phyloP scores from a whole-genome alignment of 805 yeast genomes.

The Suhomyces kilbournensis region DNA sequence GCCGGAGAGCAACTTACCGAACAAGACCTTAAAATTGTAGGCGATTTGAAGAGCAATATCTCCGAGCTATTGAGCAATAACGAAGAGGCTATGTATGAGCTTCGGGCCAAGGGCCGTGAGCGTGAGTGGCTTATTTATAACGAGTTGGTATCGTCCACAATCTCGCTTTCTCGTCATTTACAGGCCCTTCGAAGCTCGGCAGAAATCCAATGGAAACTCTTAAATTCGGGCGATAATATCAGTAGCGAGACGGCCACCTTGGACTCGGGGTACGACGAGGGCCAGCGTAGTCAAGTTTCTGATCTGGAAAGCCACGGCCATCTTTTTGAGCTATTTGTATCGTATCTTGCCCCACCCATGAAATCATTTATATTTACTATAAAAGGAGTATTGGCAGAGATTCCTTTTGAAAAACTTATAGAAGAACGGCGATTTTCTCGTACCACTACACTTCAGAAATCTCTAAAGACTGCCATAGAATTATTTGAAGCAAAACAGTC shows the following conservation, averaged over 20 bases:
- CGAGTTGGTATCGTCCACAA: slow-evolving; percentile 50
- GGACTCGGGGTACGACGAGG: background rate
- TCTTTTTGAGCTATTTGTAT: slow-evolving; percentile 63
- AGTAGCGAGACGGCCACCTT: background rate
- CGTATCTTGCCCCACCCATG: slow-evolving; percentile 69
- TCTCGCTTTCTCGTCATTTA: slow-evolving; percentile 51
- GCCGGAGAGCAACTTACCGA: slow-evolving; percentile 44
- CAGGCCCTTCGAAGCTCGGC: slow-evolving; percentile 69
- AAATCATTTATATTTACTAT: slow-evolving; percentile 64
- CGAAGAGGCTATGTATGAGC: slow-evolving; percentile 63
- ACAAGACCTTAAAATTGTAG: slow-evolving; percentile 36
- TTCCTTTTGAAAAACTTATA: slow-evolving; percentile 48
- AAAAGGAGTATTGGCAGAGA: slow-evolving; percentile 54
- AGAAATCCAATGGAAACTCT: slow-evolving; percentile 60
- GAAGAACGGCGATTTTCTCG: slow-evolving; percentile 32
- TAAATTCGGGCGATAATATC: slow-evolving; percentile 22
- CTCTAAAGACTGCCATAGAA: slow-evolving; percentile 50
- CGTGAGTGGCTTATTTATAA: slow-evolving; percentile 45
- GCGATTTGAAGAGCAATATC: slow-evolving; percentile 39
- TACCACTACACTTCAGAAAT: slow-evolving; percentile 43
- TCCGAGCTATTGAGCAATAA: slow-evolving; percentile 37
- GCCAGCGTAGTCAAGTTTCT: background rate
- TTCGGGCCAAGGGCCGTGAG: slow-evolving; percentile 53
- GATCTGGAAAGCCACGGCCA: slow-evolving; percentile 23
- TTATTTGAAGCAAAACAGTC: slow-evolving; percentile 57